A percentile compares a stretch with the other conserved stretches of the same genome.
Conservation (phyloP, 73 alveolate genomes). For the Uronychia setigera region DNA sequence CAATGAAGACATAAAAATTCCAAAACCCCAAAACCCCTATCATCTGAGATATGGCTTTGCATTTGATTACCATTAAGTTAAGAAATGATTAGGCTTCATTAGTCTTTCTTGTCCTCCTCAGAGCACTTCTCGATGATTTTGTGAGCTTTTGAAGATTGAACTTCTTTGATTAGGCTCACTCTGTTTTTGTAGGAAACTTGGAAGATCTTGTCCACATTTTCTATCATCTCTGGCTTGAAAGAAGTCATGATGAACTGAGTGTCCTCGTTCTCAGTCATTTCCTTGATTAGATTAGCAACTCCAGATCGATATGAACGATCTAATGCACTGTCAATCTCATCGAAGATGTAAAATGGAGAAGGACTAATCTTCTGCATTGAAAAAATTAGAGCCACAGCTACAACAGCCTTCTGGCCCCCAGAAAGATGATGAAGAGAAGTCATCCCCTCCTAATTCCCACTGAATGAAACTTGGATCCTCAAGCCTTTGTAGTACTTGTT, state of each 20-base stretch:
- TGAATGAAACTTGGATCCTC: neutral
- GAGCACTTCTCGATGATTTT: no score
- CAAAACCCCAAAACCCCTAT: no score
- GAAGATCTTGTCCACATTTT: constrained; percentile 96
- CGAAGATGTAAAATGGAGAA: constrained; percentile 96
- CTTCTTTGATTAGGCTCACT: no score
- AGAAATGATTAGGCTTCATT: no score
- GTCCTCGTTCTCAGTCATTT: constrained; percentile 61
- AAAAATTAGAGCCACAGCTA: constrained; percentile 13
- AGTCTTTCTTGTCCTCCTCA: no score
- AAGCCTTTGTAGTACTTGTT: neutral
- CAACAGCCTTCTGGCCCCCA: constrained; percentile 36
- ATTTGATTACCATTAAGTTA: no score
- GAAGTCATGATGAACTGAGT: constrained; percentile 88
- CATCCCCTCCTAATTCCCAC: neutral
- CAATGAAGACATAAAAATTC: no score
- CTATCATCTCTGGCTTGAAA: constrained; percentile 96
- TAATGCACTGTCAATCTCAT: constrained; percentile 98
- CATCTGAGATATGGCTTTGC: no score
- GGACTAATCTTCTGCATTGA: constrained; percentile 39
- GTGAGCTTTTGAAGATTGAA: no score
- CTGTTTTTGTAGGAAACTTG: constrained; percentile 65
- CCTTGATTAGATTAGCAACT: constrained; percentile 86
- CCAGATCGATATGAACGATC: constrained; percentile 96
- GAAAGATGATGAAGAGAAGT: neutral